Evolutionary conservation across 2,329 filamentous ascomycete genomes (phyloP).

Genomic region (Penicillium thymicola): DNA sequence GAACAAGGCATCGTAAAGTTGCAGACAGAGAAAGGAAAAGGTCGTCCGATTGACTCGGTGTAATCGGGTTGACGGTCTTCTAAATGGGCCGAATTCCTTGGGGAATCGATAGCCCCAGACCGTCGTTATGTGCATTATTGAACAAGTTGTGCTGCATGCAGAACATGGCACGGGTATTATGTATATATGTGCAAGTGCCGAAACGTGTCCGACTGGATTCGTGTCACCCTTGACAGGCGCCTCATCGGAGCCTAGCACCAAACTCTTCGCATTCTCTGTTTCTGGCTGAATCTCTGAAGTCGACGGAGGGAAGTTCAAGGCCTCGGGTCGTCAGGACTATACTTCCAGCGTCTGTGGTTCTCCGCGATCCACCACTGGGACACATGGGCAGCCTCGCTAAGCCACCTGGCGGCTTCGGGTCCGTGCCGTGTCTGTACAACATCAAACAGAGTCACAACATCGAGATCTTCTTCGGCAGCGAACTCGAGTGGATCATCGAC

Average conservation of each 20-base stretch:
- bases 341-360: conserved; percentile 23
- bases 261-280: neutral
- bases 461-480: conserved; percentile 32
- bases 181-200: neutral
- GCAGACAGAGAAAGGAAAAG: neutral
- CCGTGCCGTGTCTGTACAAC: conserved; percentile 29
- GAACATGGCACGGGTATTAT: neutral
- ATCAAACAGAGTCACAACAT: conserved; percentile 26
- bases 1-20: neutral
- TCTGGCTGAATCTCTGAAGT: neutral
- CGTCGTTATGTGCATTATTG: neutral
- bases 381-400: conserved; percentile 34
- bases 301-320: neutral
- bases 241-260: neutral
- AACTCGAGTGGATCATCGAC: conserved; percentile 36
- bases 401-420: conserved; percentile 35
- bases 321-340: conserved; percentile 5
- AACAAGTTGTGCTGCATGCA: neutral
- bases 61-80: neutral
- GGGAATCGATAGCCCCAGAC: neutral
- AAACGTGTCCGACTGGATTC: neutral
- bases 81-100: neutral
- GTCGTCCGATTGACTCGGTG: neutral
- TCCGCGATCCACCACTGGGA: conserved; percentile 43
- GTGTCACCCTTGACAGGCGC: neutral